Evolutionary conservation across 2,329 filamentous ascomycete species (phyloP).

Genomic region (Leptodontidium sp.): DNA sequence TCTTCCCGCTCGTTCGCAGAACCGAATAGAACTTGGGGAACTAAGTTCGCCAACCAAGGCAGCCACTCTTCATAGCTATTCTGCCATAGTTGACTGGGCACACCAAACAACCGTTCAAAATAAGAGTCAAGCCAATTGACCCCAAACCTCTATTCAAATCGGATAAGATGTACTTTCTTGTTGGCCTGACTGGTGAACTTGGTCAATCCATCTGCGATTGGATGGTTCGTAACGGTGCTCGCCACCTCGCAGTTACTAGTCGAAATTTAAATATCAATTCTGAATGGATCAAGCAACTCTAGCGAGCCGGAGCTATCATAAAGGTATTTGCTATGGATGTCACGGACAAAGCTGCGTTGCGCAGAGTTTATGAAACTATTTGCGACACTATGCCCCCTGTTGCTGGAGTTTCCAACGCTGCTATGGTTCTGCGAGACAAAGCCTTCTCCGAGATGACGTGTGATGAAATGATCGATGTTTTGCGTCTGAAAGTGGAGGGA

Average conservation of each 20-base stretch:
- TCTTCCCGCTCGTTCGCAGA: too few species aligned
- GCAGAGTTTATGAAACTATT: conserved; percentile 3
- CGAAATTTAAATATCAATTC: conserved; percentile 48
- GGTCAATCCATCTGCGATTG: conserved; percentile 50
- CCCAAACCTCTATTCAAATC: conserved; percentile 36
- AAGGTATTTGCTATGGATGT: conserved; percentile 9
- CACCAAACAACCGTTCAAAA: neutral
- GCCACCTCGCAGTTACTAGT: conserved; percentile 50
- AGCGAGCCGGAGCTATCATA: conserved; percentile 9
- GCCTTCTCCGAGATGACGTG: conserved; percentile 45
- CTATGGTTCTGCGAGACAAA: conserved; percentile 54
- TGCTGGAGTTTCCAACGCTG: conserved; percentile 53
- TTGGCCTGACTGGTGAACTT: conserved; percentile 41
- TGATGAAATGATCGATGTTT: conserved; percentile 39
- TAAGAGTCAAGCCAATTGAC: conserved; percentile 25
- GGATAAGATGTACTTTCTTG: conserved; percentile 43
- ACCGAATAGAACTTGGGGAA: too few species aligned
- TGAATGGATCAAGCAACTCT: neutral
- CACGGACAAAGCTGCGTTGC: conserved; percentile 4
- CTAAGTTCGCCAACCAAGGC: too few species aligned
- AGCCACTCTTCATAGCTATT: too few species aligned
- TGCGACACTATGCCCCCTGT: conserved; percentile 47
- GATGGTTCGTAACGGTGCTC: conserved; percentile 51
- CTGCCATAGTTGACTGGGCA: neutral
- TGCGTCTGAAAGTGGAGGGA: conserved; percentile 50